Conservation (phyloP, 164 flowering plant species). For the Houttuynia cordata region DNA sequence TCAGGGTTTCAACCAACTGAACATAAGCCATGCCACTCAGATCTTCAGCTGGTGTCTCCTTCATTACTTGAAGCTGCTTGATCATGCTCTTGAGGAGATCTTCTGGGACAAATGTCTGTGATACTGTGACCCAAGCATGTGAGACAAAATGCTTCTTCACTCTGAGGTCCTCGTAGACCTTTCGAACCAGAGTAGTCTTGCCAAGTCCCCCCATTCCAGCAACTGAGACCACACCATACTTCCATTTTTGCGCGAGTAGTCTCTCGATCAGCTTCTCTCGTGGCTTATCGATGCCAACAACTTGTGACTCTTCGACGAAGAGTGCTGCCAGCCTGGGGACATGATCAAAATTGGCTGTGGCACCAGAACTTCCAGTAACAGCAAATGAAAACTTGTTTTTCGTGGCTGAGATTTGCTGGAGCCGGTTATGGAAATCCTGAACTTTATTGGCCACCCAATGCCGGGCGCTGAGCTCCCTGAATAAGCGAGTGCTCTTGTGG, state of each 20-base stretch:
- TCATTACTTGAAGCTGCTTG: no score
- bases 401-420: constrained; percentile 4
- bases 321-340: constrained; percentile 20
- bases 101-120: no score
- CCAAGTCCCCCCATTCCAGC: no score
- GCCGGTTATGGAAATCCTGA: constrained; percentile 18
- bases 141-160: no score
- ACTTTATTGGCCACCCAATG: constrained; percentile 21
- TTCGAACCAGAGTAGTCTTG: no score
- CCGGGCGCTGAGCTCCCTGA: constrained; percentile 9
- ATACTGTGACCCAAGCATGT: no score
- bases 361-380: constrained; percentile 1
- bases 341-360: background rate
- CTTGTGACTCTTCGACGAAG: constrained; percentile 23
- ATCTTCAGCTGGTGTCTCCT: no score
- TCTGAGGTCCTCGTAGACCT: no score
- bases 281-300: constrained; percentile 37
- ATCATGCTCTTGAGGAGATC: no score
- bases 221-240: background rate
- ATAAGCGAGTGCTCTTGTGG: constrained; percentile 6
- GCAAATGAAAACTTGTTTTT: background rate
- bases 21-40: no score
- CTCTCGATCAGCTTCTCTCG: constrained; percentile 21
- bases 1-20: no score
- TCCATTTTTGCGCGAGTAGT: constrained; percentile 9